phyloP scores from a whole-genome alignment of 345 rosid species.

The Acer campestre region DNA sequence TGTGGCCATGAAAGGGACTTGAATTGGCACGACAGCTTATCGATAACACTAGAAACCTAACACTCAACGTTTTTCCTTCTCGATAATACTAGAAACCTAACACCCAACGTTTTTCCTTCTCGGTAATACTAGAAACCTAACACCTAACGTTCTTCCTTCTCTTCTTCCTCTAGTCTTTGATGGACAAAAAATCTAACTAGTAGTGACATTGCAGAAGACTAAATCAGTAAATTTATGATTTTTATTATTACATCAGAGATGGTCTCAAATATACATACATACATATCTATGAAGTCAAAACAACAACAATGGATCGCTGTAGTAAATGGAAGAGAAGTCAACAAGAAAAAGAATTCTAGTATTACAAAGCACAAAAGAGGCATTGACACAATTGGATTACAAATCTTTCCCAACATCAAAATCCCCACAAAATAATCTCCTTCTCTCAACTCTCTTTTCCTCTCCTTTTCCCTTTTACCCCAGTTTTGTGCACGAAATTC shows the following conservation, averaged over 20 bases:
- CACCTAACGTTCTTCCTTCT: background rate
- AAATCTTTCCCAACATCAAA: slow-evolving; percentile 30
- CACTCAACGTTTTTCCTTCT: background rate
- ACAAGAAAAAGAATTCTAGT: background rate
- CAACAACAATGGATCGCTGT: too few relatives aligned
- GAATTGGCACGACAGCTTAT: background rate
- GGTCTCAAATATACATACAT: background rate
- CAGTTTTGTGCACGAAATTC: slow-evolving; percentile 28
- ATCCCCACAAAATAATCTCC: slow-evolving; percentile 25
- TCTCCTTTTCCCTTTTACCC: slow-evolving; percentile 16
- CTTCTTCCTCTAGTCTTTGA: background rate
- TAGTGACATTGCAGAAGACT: background rate
- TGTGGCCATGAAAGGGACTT: background rate
- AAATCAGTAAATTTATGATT: background rate
- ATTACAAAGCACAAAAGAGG: slow-evolving; percentile 40
- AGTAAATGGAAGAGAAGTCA: too few relatives aligned
- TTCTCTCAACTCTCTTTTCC: slow-evolving; percentile 1
- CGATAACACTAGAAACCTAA: background rate
- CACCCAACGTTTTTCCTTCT: background rate
- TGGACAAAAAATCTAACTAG: background rate
- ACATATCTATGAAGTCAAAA: background rate
- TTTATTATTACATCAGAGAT: background rate
- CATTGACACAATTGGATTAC: slow-evolving; percentile 22
- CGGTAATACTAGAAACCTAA: background rate
- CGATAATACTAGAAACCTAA: background rate